Evolutionary conservation across 768 basidiomycete species (phyloP).

Genomic region (Amanita jacksonii): DNA sequence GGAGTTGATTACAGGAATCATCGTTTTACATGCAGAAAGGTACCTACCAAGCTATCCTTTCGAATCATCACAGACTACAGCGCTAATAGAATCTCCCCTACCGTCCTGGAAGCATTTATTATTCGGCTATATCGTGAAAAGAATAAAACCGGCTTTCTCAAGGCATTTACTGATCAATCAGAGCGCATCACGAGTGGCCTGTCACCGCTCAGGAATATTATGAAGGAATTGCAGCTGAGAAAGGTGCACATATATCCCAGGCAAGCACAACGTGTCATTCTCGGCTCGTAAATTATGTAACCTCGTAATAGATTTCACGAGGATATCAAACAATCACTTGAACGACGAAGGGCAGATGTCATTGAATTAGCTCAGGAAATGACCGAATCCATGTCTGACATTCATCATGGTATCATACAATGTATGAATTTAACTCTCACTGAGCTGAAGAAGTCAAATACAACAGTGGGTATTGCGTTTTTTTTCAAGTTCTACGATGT

Average conservation of each 20-base stretch:
- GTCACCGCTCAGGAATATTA: slow-evolving; percentile 83
- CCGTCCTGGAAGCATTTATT: slow-evolving; percentile 87
- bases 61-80: not conserved
- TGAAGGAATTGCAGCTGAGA: slow-evolving; percentile 87
- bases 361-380: slow-evolving; percentile 84
- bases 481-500: not conserved
- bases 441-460: slow-evolving; percentile 84
- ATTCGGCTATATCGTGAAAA: slow-evolving; percentile 84
- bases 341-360: slow-evolving; percentile 81
- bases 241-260: slow-evolving; percentile 90
- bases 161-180: slow-evolving; percentile 95
- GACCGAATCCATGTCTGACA: slow-evolving; percentile 82
- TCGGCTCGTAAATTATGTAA: not conserved
- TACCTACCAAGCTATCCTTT: slow-evolving; percentile 21
- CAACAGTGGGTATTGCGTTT: slow-evolving; percentile 31
- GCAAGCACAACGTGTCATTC: slow-evolving; percentile 27
- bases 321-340: slow-evolving; percentile 72
- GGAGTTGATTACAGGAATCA: slow-evolving; percentile 78
- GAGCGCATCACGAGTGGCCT: slow-evolving; percentile 90
- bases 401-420: slow-evolving; percentile 85
- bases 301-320: slow-evolving; percentile 70
- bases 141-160: slow-evolving; percentile 86
- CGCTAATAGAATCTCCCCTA: slow-evolving; percentile 62
- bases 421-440: slow-evolving; percentile 88
- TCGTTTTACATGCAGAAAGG: slow-evolving; percentile 90